These are phyloP conservation scores for Mucor lusitanicus DNA, from an alignment of 371 early-diverging fungal genomes.

Conservation along the genomic window DNA sequence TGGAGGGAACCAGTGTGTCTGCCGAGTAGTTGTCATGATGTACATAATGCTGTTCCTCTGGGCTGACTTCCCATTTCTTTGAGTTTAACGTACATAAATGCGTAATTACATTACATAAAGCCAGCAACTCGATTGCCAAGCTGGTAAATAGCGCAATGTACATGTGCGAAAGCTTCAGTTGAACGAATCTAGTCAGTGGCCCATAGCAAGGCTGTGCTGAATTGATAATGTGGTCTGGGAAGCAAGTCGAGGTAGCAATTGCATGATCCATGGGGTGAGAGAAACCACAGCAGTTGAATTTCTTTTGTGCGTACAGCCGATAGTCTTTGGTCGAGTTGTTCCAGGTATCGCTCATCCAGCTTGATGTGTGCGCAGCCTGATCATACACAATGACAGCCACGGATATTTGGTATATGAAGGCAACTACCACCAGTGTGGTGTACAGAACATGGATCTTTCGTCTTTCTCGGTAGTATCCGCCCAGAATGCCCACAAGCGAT, in stretches of 20 bases:
- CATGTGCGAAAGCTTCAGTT: constrained; percentile 24
- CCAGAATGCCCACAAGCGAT: constrained; percentile 37
- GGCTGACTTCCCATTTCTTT: constrained; percentile 20
- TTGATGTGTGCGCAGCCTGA: constrained; percentile 33
- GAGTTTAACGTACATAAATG: constrained; percentile 27
- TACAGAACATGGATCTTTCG: constrained; percentile 38
- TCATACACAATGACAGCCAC: constrained; percentile 41
- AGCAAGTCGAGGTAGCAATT: constrained; percentile 26
- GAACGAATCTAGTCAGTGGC: constrained; percentile 24
- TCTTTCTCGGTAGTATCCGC: constrained; percentile 32
- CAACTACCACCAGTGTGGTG: constrained; percentile 31
- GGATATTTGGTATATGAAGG: constrained; percentile 38
- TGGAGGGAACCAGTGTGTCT: constrained; percentile 10
- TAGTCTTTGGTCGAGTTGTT: constrained; percentile 29
- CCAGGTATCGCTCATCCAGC: constrained; percentile 39
- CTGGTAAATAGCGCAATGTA: constrained; percentile 40
- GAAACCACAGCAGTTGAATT: constrained; percentile 45
- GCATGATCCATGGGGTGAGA: constrained; percentile 33
- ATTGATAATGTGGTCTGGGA: constrained; percentile 23
- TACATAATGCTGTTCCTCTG: constrained; percentile 8
- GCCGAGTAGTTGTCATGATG: constrained; percentile 11
- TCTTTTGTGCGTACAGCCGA: constrained; percentile 34
- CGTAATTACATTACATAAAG: constrained; percentile 37
- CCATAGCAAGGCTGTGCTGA: constrained; percentile 34
- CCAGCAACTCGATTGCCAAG: constrained; percentile 35